Evolutionary conservation across 768 basidiomycete genomes (phyloP), one percentile per base, ranked within the genome.

Genomic region (Collybia mongolica): DNA sequence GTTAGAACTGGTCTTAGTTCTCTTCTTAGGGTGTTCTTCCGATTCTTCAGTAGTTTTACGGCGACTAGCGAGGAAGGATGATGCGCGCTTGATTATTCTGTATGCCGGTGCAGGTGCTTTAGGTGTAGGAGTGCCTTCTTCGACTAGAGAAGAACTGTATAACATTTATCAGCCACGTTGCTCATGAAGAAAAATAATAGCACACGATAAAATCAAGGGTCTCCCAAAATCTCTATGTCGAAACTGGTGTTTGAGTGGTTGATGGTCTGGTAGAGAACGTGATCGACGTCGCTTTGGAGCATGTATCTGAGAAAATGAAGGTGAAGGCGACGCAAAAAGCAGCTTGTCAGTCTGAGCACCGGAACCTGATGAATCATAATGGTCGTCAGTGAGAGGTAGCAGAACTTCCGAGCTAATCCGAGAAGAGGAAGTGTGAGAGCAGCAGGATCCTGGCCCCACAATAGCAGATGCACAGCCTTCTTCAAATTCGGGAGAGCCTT

Each of bases 261-360:
- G 14, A 29, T 22, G 11, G 22, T 46, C 17, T 24, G 36, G 5
- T 17, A 22, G 22, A 24, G 37, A 39, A 17, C 9, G 23, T 2
- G 46, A 39, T 39, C 46, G 29, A 5, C 18, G 46, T 38, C 46
- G 46, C 22, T 47, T 47, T 5, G 39, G 46, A 26, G 24, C 28
- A 8, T 39, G 36, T 38, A 26, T 19, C 24, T 23, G 37, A 0
- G 37, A 37, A 46, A 32, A 37, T 37, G n/a, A 38, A 22, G 32
- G 32, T 14, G 46, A 47, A 26, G 46, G 46, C 5, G 46, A 47
- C 17, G 46, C 46, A 28, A 47, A 47, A 19, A 37, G 22, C 24
- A 47, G 36, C 19, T 36, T 47, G 26, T 47, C 37, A 14, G 39
- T 24, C 9, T 47, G 36, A 28, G 23, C 6, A 39, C 38, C 23